Percentiles rank a stretch among this genome's conserved stretches.
Evolutionary conservation across 1,284 basidiomycete species (phyloP).

Genomic region (Rhodotorula glutinis): DNA sequence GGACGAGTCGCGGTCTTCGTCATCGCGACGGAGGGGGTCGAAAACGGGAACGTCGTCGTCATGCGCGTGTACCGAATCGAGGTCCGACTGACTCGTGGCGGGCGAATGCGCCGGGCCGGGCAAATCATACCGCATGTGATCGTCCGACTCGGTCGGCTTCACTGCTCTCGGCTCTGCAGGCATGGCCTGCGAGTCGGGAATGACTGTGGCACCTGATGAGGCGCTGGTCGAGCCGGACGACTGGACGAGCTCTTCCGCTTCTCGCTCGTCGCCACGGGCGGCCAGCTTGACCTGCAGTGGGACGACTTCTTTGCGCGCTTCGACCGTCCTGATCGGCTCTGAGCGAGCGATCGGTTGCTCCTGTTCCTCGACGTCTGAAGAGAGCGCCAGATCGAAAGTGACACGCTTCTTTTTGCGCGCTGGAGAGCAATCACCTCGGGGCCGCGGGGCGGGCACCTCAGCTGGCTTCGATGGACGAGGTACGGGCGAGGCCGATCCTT

Average conservation of each 20-base stretch:
- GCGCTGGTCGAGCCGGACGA: slow-evolving; percentile 6
- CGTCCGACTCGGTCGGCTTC: not conserved
- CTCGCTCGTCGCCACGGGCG: not conserved
- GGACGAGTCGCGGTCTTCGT: not conserved
- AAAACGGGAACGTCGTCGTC: slow-evolving; percentile 21
- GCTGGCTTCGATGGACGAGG: not conserved
- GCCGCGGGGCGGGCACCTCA: not conserved
- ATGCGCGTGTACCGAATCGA: not conserved
- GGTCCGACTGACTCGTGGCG: slow-evolving; percentile 15
- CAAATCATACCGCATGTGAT: too few species aligned
- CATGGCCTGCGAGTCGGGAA: slow-evolving; percentile 30
- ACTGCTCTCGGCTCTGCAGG: not conserved
- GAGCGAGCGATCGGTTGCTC: not conserved
- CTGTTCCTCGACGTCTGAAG: not conserved
- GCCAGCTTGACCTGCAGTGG: not conserved
- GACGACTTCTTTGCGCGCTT: not conserved
- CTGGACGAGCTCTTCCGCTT: too few species aligned
- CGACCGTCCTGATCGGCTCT: not conserved
- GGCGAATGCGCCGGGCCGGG: slow-evolving; percentile 11
- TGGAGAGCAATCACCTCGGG: not conserved
- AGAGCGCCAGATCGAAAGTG: slow-evolving; percentile 6
- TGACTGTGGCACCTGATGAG: not conserved
- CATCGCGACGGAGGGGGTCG: slow-evolving; percentile 1
- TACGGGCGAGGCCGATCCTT: not conserved
- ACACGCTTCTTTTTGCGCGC: slow-evolving; percentile 11